Evolutionary conservation across 495 filamentous ascomycete genomes (phyloP).

Genomic region (Podospora tetraspora): DNA sequence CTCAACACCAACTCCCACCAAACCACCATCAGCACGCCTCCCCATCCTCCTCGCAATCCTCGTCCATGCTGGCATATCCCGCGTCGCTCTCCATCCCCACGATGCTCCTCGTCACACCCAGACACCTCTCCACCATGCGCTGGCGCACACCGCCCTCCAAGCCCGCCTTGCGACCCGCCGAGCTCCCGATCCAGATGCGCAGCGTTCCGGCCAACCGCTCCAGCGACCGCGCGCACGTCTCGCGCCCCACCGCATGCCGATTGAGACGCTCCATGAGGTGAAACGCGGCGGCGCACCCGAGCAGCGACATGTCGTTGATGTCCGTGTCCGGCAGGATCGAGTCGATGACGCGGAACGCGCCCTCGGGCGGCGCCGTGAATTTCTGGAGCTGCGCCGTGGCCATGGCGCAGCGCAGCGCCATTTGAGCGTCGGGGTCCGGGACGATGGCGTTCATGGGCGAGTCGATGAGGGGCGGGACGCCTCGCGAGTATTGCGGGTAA

Average conservation of each 20-base stretch:
- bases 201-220: conserved; percentile 50
- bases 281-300: conserved; percentile 74
- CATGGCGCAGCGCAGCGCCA: conserved; percentile 77
- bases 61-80: conserved; percentile 49
- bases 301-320: conserved; percentile 55
- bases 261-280: conserved; percentile 58
- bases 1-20: no score
- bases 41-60: conserved; percentile 21
- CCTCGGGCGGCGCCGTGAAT: conserved; percentile 36
- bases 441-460: conserved; percentile 28
- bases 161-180: conserved; percentile 38
- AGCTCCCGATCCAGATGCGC: conserved; percentile 51
- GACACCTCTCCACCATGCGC: conserved; percentile 45
- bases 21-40: conserved; percentile 18
- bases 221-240: conserved; percentile 40
- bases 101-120: conserved; percentile 44
- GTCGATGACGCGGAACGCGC: conserved; percentile 42
- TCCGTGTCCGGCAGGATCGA: conserved; percentile 33
- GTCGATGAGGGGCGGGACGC: conserved; percentile 26
- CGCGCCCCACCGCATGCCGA: conserved; percentile 49
- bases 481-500: conserved; percentile 21
- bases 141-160: conserved; percentile 43
- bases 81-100: conserved; percentile 50
- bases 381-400: conserved; percentile 64
- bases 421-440: conserved; percentile 57